phyloP scores from a whole-genome alignment of 768 basidiomycete genomes.

The Rhizopogon vesiculosus region DNA sequence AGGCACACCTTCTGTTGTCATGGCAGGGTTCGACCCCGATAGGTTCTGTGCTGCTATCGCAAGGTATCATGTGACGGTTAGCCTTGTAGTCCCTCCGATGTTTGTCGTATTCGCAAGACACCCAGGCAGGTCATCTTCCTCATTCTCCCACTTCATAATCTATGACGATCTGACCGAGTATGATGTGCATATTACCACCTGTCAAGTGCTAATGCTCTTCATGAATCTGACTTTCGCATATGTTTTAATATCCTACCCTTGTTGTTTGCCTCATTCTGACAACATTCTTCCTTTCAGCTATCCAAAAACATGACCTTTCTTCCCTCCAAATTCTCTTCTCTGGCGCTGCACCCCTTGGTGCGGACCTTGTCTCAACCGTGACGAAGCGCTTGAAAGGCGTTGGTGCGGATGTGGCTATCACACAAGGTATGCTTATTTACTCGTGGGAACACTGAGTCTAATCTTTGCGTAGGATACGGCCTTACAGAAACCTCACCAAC shows the following conservation, averaged over 20 bases:
- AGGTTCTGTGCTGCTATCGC: constrained; percentile 63
- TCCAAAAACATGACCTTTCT: constrained; percentile 63
- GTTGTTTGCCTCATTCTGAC: background rate
- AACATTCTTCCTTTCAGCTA: constrained; percentile 31
- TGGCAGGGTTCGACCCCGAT: constrained; percentile 67
- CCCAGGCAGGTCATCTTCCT: constrained; percentile 41
- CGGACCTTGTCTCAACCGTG: constrained; percentile 52
- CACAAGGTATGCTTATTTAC: constrained; percentile 41
- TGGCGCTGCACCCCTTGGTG: constrained; percentile 79
- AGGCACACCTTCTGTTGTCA: constrained; percentile 51
- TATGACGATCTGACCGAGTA: background rate
- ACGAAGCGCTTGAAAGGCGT: constrained; percentile 33
- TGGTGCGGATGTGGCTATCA: constrained; percentile 36
- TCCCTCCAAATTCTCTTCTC: constrained; percentile 55
- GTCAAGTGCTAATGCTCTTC: background rate
- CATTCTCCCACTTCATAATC: background rate
- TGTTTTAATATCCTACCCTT: background rate
- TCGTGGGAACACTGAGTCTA: background rate
- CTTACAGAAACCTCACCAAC: constrained; percentile 83
- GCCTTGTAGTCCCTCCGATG: constrained; percentile 79
- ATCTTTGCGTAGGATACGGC: constrained; percentile 52
- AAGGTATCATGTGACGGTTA: constrained; percentile 53
- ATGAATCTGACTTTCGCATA: background rate
- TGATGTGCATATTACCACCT: background rate
- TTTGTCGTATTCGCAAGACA: constrained; percentile 70